Percentiles rank a stretch among this genome's conserved stretches.
These are phyloP conservation scores for Barnettozyma salicaria DNA, from an alignment of 805 yeast species.

Conservation along the genomic window DNA sequence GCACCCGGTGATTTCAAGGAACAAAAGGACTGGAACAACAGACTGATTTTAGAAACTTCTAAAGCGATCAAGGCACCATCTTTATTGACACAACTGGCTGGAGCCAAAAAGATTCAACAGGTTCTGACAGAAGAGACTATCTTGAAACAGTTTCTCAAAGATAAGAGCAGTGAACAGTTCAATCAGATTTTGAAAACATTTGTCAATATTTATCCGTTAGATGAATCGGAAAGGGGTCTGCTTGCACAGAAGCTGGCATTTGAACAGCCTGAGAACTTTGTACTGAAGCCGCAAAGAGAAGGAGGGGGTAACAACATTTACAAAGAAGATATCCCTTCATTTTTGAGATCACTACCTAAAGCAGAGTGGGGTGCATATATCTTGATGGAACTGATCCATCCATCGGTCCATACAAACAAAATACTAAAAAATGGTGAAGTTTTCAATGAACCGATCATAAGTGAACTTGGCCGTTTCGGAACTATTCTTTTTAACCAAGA, in stretches of 20 bases:
- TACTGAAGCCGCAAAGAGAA: slow-evolving; percentile 95
- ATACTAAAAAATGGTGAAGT: slow-evolving; percentile 64
- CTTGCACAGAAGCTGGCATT: slow-evolving; percentile 63
- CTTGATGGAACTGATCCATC: slow-evolving; percentile 87
- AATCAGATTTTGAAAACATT: slow-evolving; percentile 49
- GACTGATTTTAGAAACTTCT: slow-evolving; percentile 66
- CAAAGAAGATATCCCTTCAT: slow-evolving; percentile 75
- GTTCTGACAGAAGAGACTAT: slow-evolving; percentile 54
- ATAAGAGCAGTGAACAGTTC: slow-evolving; percentile 23
- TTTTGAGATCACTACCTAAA: slow-evolving; percentile 53
- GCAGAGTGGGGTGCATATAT: slow-evolving; percentile 86
- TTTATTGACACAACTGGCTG: slow-evolving; percentile 81
- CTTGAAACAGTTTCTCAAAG: slow-evolving; percentile 42
- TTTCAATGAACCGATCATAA: slow-evolving; percentile 66
- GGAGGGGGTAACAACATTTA: slow-evolving; percentile 98
- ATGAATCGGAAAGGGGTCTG: slow-evolving; percentile 55
- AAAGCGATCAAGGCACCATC: slow-evolving; percentile 90
- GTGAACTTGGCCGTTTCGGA: slow-evolving; percentile 92
- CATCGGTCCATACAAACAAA: slow-evolving; percentile 62
- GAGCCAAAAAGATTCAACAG: slow-evolving; percentile 93
- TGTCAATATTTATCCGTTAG: slow-evolving; percentile 84
- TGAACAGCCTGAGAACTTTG: slow-evolving; percentile 62
- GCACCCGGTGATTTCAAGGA: slow-evolving; percentile 71
- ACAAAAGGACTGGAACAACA: slow-evolving; percentile 69
- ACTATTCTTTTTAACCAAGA: slow-evolving; percentile 66